phyloP scores from a whole-genome alignment of 1,284 basidiomycete species.

The Amylostereum chailletii region DNA sequence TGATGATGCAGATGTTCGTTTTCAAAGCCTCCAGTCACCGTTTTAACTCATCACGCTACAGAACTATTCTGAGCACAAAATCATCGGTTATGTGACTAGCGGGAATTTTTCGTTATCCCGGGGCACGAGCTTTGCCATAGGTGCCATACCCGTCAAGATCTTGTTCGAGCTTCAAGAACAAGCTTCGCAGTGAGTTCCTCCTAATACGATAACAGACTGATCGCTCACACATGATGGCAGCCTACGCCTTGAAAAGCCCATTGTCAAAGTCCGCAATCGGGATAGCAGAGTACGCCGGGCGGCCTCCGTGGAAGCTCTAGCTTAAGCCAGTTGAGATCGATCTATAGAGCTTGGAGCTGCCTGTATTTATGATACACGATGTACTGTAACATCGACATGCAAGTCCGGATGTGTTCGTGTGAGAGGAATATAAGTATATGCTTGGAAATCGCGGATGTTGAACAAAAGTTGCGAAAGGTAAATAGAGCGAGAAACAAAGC shows the following conservation, averaged over 20 bases:
- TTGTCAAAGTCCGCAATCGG: conserved; percentile 35
- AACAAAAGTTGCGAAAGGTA: background rate
- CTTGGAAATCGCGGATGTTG: too few species aligned
- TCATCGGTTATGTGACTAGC: conserved; percentile 76
- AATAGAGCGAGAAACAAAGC: background rate
- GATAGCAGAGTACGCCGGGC: conserved; percentile 30
- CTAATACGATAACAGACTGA: background rate
- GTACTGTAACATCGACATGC: too few species aligned
- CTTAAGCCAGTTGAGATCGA: background rate
- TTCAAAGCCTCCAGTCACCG: background rate
- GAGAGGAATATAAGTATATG: background rate
- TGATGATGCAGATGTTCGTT: conserved; percentile 35
- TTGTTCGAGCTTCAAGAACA: conserved; percentile 47
- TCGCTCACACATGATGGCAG: conserved; percentile 10
- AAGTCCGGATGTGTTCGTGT: conserved; percentile 6
- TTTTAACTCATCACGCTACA: background rate
- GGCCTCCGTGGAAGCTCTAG: conserved; percentile 20
- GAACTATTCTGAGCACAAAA: conserved; percentile 21
- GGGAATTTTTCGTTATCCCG: conserved; percentile 73
- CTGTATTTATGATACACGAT: too few species aligned
- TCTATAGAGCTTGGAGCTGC: too few species aligned
- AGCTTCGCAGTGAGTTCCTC: conserved; percentile 32
- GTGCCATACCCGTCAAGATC: conserved; percentile 49
- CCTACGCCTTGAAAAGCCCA: conserved; percentile 14
- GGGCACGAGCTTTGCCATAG: conserved; percentile 70